phyloP scores from a whole-genome alignment of 2,329 filamentous ascomycete genomes.

The Exophiala alcalophila region DNA sequence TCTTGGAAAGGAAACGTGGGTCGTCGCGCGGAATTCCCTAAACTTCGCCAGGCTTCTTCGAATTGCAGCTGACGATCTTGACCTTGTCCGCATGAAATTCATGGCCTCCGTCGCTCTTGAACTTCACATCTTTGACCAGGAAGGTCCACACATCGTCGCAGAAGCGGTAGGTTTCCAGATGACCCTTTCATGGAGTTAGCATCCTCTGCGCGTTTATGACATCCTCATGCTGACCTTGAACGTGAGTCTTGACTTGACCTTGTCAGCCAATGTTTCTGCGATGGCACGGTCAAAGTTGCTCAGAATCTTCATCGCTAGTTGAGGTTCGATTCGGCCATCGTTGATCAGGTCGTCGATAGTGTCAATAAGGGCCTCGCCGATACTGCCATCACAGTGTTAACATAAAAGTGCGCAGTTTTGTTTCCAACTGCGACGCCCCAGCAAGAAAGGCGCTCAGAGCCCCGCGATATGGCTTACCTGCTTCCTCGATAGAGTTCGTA shows the following conservation, averaged over 20 bases:
- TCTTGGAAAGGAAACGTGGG: too few species aligned
- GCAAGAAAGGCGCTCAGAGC: too few species aligned
- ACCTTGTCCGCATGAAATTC: conserved; percentile 82
- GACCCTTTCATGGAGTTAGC: too few species aligned
- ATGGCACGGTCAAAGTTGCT: conserved; percentile 93
- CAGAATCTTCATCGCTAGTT: conserved; percentile 97
- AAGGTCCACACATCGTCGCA: conserved; percentile 99
- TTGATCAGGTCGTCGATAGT: conserved; percentile 96
- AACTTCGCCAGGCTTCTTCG: conserved; percentile 68
- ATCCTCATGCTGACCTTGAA: conserved; percentile 72
- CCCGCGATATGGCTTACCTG: too few species aligned
- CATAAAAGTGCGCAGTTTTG: conserved; percentile 11
- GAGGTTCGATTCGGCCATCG: conserved; percentile 90
- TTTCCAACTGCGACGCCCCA: neutral
- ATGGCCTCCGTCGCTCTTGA: conserved; percentile 86
- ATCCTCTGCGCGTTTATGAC: neutral
- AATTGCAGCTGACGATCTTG: conserved; percentile 98
- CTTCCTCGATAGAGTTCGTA: conserved; percentile 98
- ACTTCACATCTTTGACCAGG: conserved; percentile 96
- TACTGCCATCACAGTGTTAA: conserved; percentile 54
- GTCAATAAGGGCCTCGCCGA: conserved; percentile 89
- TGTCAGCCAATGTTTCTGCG: conserved; percentile 84
- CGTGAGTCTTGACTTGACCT: conserved; percentile 82
- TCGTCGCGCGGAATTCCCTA: too few species aligned
- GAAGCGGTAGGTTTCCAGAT: conserved; percentile 97